Conservation (phyloP, 1,139 yeast species). For the Yamadazyma dendronema region DNA sequence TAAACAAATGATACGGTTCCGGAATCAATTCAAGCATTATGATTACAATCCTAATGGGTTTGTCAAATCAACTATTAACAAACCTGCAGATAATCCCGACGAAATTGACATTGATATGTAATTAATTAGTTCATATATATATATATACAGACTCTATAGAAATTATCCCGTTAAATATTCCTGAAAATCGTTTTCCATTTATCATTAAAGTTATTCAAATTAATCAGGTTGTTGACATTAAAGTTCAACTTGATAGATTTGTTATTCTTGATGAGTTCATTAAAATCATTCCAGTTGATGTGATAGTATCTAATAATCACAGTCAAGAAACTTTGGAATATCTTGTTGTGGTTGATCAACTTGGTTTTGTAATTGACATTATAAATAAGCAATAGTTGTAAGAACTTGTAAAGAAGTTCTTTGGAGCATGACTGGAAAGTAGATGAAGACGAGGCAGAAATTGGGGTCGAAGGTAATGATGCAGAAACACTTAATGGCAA, state of each 20-base stretch:
- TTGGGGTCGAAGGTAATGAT: conserved; percentile 47
- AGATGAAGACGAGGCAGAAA: conserved; percentile 10
- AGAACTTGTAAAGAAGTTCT: conserved; percentile 28
- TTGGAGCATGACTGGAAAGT: conserved; percentile 25
- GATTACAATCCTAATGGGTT: conserved; percentile 48
- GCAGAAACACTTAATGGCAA: conserved; percentile 46
- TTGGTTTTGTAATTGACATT: conserved; percentile 36
- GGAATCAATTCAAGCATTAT: conserved; percentile 37
- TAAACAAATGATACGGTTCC: conserved; percentile 70
- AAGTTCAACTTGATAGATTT: conserved; percentile 41
- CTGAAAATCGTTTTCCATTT: conserved; percentile 37
- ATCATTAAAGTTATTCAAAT: conserved; percentile 37
- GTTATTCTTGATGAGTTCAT: conserved; percentile 33
- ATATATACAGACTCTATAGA: conserved; percentile 5
- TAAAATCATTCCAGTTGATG: conserved; percentile 41
- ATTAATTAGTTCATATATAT: background rate
- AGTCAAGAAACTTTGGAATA: conserved; percentile 35
- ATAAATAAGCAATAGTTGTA: conserved; percentile 38
- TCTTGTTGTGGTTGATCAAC: conserved; percentile 28
- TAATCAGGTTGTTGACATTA: conserved; percentile 29
- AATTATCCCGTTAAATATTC: conserved; percentile 9
- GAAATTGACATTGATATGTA: conserved; percentile 64
- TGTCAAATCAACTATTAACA: conserved; percentile 34
- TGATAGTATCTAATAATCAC: conserved; percentile 40
- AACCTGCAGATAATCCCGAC: conserved; percentile 50